Conservation (phyloP, 768 basidiomycete species). For the Trametes meyenii region DNA sequence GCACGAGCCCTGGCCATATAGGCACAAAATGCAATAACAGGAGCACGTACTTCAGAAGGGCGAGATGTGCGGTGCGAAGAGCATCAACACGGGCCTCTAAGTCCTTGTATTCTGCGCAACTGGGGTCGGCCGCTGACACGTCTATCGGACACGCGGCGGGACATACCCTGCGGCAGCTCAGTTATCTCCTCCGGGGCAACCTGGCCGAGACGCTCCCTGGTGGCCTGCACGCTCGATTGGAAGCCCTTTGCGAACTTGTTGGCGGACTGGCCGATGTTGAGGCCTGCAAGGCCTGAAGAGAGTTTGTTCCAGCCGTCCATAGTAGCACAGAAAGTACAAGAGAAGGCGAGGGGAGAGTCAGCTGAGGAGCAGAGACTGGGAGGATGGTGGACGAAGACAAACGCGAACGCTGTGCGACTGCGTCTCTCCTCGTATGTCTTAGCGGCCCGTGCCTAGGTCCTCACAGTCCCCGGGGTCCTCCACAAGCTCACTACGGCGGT, state of each 20-base stretch:
- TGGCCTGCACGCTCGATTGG: conserved; percentile 82
- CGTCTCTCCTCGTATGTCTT: background rate
- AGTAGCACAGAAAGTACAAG: conserved; percentile 1
- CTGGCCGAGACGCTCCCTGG: conserved; percentile 85
- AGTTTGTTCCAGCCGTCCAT: conserved; percentile 69
- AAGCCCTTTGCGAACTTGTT: conserved; percentile 79
- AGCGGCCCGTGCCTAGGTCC: background rate
- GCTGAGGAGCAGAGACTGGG: background rate
- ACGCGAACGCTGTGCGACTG: conserved; percentile 15
- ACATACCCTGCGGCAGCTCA: conserved; percentile 81
- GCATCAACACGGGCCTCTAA: conserved; percentile 95
- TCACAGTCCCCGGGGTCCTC: conserved; percentile 14
- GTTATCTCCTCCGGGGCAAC: conserved; percentile 92
- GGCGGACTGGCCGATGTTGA: conserved; percentile 78
- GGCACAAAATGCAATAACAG: background rate
- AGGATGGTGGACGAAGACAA: background rate
- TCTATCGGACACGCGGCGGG: background rate
- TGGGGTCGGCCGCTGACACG: background rate
- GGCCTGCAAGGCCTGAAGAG: conserved; percentile 56
- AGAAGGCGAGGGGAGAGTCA: background rate
- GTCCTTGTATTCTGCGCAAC: conserved; percentile 86
- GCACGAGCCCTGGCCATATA: too few relatives aligned
- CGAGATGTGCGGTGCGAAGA: conserved; percentile 74
- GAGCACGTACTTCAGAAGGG: conserved; percentile 72
- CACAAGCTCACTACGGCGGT: too few relatives aligned